These are phyloP conservation scores for Nemania diffusa DNA, from an alignment of 2,329 filamentous ascomycete genomes.

Conservation along the genomic window DNA sequence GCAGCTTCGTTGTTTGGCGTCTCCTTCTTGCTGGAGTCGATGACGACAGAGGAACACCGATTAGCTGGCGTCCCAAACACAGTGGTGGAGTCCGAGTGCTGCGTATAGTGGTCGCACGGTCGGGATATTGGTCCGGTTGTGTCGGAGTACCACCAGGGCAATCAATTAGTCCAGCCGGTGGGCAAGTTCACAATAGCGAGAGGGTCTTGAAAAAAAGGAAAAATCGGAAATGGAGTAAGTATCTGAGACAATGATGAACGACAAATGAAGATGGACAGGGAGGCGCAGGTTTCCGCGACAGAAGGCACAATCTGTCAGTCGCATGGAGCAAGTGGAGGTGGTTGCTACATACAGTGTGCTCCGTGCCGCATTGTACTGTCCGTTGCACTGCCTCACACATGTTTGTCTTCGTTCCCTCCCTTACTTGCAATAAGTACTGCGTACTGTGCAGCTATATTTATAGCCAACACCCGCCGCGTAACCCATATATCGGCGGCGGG, in stretches of 20 bases:
- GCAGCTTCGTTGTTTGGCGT: slow-evolving; percentile 10
- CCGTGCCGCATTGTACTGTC: too few species aligned
- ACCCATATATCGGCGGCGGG: too few species aligned
- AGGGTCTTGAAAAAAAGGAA: neutral
- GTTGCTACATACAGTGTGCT: too few species aligned
- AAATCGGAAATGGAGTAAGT: neutral
- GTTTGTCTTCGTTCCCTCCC: too few species aligned
- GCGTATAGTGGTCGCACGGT: slow-evolving; percentile 19
- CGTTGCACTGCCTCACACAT: too few species aligned
- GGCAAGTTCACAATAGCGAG: neutral
- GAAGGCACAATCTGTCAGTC: slow-evolving; percentile 4
- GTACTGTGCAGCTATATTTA: too few species aligned
- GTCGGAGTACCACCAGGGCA: slow-evolving; percentile 8
- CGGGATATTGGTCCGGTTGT: slow-evolving; percentile 7
- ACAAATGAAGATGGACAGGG: slow-evolving; percentile 23
- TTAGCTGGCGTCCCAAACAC: neutral
- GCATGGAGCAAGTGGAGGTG: too few species aligned
- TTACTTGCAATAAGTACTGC: too few species aligned
- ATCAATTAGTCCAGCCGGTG: neutral
- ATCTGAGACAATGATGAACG: neutral
- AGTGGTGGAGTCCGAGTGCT: neutral
- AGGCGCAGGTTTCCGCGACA: slow-evolving; percentile 3
- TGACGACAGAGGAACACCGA: slow-evolving; percentile 34
- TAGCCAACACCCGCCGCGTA: too few species aligned
- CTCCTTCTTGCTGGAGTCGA: slow-evolving; percentile 9